These are phyloP conservation scores for Erythrobasidium yunnanense DNA, from an alignment of 768 basidiomycete genomes.

Conservation along the genomic window DNA sequence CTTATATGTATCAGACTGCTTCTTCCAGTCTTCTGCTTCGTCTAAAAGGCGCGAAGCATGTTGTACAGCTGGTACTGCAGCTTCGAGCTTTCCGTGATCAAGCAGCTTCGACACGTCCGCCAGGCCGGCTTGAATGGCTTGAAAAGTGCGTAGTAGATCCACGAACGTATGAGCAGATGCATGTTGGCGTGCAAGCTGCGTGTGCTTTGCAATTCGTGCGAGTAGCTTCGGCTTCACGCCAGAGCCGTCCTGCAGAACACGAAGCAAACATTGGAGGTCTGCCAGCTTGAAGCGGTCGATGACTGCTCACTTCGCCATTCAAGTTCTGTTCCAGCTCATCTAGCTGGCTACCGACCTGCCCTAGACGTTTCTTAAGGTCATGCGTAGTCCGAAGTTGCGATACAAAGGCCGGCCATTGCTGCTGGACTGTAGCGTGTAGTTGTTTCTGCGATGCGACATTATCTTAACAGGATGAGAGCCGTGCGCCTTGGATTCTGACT, in stretches of 20 bases:
- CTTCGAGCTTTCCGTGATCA: background rate
- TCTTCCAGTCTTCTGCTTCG: conserved; percentile 5
- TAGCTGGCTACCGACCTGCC: background rate
- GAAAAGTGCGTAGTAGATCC: background rate
- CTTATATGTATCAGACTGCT: background rate
- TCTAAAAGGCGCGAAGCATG: background rate
- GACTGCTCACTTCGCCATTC: background rate
- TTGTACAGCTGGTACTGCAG: conserved; percentile 6
- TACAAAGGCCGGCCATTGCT: conserved; percentile 14
- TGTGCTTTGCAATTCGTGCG: background rate
- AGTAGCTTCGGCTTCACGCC: background rate
- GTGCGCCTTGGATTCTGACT: background rate
- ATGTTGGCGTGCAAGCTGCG: background rate
- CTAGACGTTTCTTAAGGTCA: background rate
- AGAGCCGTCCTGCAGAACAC: background rate
- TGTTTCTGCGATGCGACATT: background rate
- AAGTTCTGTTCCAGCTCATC: background rate
- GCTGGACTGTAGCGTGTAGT: conserved; percentile 12
- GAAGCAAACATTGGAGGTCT: background rate
- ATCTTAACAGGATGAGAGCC: background rate
- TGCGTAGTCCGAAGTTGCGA: background rate
- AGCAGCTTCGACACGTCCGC: background rate
- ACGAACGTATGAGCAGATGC: background rate
- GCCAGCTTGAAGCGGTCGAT: background rate
- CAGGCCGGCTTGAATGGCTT: background rate